Evolutionary conservation across 192 early-diverging fungal species (phyloP).

Genomic region (Cetraspora pellucida): DNA sequence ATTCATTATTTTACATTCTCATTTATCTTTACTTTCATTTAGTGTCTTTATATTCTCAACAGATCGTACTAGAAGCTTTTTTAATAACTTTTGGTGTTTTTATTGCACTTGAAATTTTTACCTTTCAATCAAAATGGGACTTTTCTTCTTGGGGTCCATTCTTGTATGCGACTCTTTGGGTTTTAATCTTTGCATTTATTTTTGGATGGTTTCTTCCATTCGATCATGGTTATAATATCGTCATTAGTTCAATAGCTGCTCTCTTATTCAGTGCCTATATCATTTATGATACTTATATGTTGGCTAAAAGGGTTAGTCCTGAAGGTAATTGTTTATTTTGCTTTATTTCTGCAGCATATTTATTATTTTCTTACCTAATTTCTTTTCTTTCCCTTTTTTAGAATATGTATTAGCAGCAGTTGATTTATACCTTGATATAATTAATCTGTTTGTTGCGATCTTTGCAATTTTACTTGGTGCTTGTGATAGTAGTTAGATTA

Average conservation of each 20-base stretch:
- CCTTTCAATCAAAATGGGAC: constrained; percentile 25
- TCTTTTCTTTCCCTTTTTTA: neutral
- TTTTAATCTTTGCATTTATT: constrained; percentile 27
- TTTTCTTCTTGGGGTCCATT: constrained; percentile 30
- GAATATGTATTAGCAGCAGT: constrained; percentile 28
- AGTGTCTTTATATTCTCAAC: constrained; percentile 17
- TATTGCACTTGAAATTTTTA: constrained; percentile 7
- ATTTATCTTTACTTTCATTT: neutral
- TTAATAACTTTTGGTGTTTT: constrained; percentile 30
- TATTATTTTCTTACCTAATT: neutral
- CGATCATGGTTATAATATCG: constrained; percentile 17
- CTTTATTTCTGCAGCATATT: neutral
- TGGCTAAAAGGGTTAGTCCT: constrained; percentile 27
- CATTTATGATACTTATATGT: constrained; percentile 32
- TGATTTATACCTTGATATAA: constrained; percentile 30
- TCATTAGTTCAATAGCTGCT: constrained; percentile 3
- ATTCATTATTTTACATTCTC: neutral
- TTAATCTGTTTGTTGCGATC: constrained; percentile 29
- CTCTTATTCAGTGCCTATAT: constrained; percentile 24
- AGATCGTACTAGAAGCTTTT: constrained; percentile 22
- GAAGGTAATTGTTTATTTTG: constrained; percentile 5
- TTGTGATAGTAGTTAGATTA: neutral
- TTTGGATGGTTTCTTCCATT: constrained; percentile 29
- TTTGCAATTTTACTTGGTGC: constrained; percentile 2
- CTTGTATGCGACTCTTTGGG: constrained; percentile 25